These are phyloP conservation scores for Hymenotorrendiella dingleyae DNA, from an alignment of 2,329 filamentous ascomycete genomes.

Conservation along the genomic window DNA sequence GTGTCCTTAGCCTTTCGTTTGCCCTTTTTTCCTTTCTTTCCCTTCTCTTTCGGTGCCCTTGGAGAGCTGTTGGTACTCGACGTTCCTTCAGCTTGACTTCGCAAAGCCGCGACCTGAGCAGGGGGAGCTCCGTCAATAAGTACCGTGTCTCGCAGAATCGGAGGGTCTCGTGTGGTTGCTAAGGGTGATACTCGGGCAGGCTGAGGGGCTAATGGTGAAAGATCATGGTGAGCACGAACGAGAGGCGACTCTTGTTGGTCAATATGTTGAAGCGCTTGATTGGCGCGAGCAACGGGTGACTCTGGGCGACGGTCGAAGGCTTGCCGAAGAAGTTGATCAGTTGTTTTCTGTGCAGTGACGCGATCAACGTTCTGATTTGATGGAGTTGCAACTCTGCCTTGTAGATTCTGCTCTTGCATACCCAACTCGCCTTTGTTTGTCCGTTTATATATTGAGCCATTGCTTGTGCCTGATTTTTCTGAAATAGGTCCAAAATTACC, in stretches of 20 bases:
- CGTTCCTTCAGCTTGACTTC: constrained; percentile 39
- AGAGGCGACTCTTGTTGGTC: too few species aligned
- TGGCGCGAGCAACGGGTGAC: constrained; percentile 62
- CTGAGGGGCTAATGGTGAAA: constrained; percentile 67
- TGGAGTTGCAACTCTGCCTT: not conserved
- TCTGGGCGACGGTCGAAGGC: constrained; percentile 37
- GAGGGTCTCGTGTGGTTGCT: constrained; percentile 38
- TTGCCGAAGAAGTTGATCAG: constrained; percentile 34
- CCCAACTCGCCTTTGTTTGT: constrained; percentile 4
- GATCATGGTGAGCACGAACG: constrained; percentile 67
- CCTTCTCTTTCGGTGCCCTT: constrained; percentile 42
- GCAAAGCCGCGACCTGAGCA: constrained; percentile 52
- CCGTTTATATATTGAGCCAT: not conserved
- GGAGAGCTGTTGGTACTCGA: constrained; percentile 58
- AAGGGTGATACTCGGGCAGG: constrained; percentile 63
- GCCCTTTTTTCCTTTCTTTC: constrained; percentile 44
- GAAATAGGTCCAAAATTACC: not conserved
- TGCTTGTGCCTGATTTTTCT: not conserved
- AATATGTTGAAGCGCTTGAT: constrained; percentile 67
- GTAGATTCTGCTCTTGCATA: not conserved
- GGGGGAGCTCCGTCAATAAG: constrained; percentile 31
- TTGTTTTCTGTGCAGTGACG: constrained; percentile 30
- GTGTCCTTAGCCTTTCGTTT: constrained; percentile 41
- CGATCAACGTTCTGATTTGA: constrained; percentile 32
- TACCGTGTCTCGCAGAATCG: constrained; percentile 23